Evolutionary conservation across 2,329 filamentous ascomycete genomes (phyloP).

Genomic region (Aspergillus nomiae): DNA sequence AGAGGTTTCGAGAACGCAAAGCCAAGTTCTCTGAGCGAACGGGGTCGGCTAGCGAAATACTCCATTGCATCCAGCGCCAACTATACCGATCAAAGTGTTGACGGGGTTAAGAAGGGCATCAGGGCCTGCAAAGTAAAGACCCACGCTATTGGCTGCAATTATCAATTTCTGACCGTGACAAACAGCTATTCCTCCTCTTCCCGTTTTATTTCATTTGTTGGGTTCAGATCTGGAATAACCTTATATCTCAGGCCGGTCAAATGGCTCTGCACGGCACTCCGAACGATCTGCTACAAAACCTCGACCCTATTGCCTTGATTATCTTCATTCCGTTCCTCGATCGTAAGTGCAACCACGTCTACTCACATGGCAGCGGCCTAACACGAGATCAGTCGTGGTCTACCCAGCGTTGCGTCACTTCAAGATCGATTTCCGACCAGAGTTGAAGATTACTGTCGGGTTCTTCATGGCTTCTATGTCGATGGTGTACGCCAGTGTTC

Average conservation of each 20-base stretch:
- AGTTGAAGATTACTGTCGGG: conserved; percentile 66
- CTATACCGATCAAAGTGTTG: conserved; percentile 59
- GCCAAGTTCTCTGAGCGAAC: conserved; percentile 16
- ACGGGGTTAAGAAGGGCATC: conserved; percentile 62
- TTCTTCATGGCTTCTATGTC: conserved; percentile 62
- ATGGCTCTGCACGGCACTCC: conserved; percentile 65
- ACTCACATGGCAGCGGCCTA: background rate
- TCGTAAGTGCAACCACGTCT: conserved; percentile 44
- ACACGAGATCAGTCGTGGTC: conserved; percentile 1
- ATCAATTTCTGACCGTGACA: background rate
- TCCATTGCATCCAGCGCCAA: conserved; percentile 19
- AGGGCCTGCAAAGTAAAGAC: conserved; percentile 58
- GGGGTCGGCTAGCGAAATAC: conserved; percentile 22
- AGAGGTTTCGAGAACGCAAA: conserved; percentile 20
- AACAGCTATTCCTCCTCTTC: conserved; percentile 60
- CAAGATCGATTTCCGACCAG: conserved; percentile 27
- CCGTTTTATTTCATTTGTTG: conserved; percentile 55
- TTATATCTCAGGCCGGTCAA: conserved; percentile 38
- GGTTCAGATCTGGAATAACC: conserved; percentile 42
- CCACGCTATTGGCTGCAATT: background rate
- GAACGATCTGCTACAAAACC: conserved; percentile 69
- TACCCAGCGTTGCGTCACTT: conserved; percentile 61
- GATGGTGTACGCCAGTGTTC: conserved; percentile 53
- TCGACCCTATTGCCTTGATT: conserved; percentile 70
- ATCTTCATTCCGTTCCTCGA: conserved; percentile 70